Conservation (phyloP, 257 asterid genomes). For the Solanum lycopersicoides region DNA sequence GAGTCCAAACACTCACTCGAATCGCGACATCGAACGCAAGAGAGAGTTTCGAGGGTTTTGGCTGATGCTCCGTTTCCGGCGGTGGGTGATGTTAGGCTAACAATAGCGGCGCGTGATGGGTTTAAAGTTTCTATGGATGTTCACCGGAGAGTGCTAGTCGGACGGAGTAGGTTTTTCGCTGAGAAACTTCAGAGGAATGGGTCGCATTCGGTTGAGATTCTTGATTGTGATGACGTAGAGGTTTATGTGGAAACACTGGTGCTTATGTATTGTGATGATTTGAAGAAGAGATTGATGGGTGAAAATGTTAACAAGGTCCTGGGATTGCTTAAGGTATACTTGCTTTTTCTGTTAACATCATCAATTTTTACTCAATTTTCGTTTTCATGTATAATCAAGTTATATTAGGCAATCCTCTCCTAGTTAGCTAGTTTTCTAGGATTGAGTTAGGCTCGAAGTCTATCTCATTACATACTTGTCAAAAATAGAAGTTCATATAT, state of each 20-base stretch:
- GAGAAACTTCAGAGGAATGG: slow-evolving; percentile 65
- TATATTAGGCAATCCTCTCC: neutral
- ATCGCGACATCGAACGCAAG: slow-evolving; percentile 35
- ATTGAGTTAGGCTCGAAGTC: neutral
- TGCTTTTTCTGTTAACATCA: neutral
- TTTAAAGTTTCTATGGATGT: slow-evolving; percentile 60
- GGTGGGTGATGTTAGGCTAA: slow-evolving; percentile 72
- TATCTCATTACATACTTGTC: neutral
- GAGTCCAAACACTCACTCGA: slow-evolving; percentile 32
- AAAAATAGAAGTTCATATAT: neutral
- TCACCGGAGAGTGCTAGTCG: slow-evolving; percentile 55
- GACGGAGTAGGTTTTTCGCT: slow-evolving; percentile 64
- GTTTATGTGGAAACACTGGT: slow-evolving; percentile 68
- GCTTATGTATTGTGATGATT: slow-evolving; percentile 68
- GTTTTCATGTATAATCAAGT: neutral
- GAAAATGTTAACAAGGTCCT: slow-evolving; percentile 60
- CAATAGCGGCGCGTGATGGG: slow-evolving; percentile 39
- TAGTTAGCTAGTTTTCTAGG: neutral
- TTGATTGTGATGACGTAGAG: slow-evolving; percentile 84
- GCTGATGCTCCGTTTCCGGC: slow-evolving; percentile 24
- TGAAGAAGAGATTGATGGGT: slow-evolving; percentile 51
- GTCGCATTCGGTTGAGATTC: slow-evolving; percentile 77
- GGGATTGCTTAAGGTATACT: slow-evolving; percentile 61
- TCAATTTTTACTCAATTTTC: neutral
- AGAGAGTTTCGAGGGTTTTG: slow-evolving; percentile 43